Conservation (phyloP, 2,329 filamentous ascomycete genomes). For the Esteya vermicola region DNA sequence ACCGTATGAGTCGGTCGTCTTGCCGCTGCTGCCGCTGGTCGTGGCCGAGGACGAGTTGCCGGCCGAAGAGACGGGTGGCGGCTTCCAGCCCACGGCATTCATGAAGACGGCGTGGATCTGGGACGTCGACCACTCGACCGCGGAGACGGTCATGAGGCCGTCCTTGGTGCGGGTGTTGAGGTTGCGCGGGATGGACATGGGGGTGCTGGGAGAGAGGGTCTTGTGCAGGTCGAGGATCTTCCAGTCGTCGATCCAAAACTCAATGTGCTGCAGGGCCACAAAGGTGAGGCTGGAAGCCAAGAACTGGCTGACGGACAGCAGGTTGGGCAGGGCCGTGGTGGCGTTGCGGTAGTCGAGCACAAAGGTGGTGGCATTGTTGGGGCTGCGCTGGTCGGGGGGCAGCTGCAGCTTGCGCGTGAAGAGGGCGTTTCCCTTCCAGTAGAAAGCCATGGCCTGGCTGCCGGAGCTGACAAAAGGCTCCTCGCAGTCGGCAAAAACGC, state of each 20-base stretch:
- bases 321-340: constrained; percentile 71
- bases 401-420: constrained; percentile 80
- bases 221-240: constrained; percentile 67
- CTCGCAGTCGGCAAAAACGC: constrained; percentile 95
- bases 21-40: constrained; percentile 12
- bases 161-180: constrained; percentile 74
- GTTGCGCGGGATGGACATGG: constrained; percentile 60
- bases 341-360: constrained; percentile 85
- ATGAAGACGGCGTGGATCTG: constrained; percentile 89
- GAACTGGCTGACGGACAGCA: constrained; percentile 82
- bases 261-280: constrained; percentile 74
- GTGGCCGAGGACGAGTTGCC: not conserved
- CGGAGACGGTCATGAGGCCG: constrained; percentile 71
- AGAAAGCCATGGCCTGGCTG: constrained; percentile 89
- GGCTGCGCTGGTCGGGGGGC: constrained; percentile 40
- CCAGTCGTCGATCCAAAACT: constrained; percentile 83
- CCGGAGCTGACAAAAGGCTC: constrained; percentile 95
- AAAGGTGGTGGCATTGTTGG: constrained; percentile 61
- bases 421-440: constrained; percentile 97
- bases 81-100: constrained; percentile 76
- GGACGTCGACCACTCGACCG: constrained; percentile 72
- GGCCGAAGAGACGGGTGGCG: constrained; percentile 25
- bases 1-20: constrained; percentile 33
- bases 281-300: constrained; percentile 91
- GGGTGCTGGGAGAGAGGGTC: constrained; percentile 65